Evolutionary conservation across 1,284 basidiomycete species (phyloP).

Genomic region (Chalciporus sp.): DNA sequence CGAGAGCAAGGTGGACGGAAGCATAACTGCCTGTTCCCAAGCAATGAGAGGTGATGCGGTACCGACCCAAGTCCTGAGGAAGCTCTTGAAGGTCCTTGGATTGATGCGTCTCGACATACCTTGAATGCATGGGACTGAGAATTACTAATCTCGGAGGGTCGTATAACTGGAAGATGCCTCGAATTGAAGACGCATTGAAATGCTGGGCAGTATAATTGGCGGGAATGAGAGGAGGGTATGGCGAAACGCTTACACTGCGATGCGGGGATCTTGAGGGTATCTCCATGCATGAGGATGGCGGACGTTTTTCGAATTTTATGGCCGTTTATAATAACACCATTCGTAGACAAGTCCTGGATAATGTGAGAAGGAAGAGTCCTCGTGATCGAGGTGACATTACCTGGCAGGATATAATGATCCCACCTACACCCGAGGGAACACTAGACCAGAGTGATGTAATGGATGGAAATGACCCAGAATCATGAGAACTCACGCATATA

Average conservation of each 20-base stretch:
- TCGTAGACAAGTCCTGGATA: conserved; percentile 72
- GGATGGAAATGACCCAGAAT: background rate
- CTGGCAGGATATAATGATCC: conserved; percentile 75
- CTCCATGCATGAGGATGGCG: conserved; percentile 75
- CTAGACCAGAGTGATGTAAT: conserved; percentile 26
- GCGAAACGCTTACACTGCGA: conserved; percentile 49
- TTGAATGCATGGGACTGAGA: conserved; percentile 55
- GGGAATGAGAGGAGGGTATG: conserved; percentile 8
- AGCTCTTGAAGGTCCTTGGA: conserved; percentile 4
- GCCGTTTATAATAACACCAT: conserved; percentile 73
- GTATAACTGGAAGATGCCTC: conserved; percentile 51
- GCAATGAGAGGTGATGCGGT: conserved; percentile 72
- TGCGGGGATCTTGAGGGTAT: conserved; percentile 65
- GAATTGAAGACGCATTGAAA: conserved; percentile 67
- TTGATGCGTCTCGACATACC: conserved; percentile 36
- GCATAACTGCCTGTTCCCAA: conserved; percentile 82
- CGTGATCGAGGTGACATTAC: conserved; percentile 36
- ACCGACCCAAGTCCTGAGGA: conserved; percentile 57
- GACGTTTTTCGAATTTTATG: conserved; percentile 63
- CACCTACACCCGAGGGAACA: conserved; percentile 68
- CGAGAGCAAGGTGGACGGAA: conserved; percentile 75
- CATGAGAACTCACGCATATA: conserved; percentile 62
- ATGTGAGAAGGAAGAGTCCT: conserved; percentile 1
- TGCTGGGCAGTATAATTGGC: conserved; percentile 39
- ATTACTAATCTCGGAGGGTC: conserved; percentile 58